Percentiles rank a stretch among this genome's conserved stretches.
These are phyloP conservation scores for Microbotryum violaceum DNA, from an alignment of 1,284 basidiomycete species.

Conservation along the genomic window DNA sequence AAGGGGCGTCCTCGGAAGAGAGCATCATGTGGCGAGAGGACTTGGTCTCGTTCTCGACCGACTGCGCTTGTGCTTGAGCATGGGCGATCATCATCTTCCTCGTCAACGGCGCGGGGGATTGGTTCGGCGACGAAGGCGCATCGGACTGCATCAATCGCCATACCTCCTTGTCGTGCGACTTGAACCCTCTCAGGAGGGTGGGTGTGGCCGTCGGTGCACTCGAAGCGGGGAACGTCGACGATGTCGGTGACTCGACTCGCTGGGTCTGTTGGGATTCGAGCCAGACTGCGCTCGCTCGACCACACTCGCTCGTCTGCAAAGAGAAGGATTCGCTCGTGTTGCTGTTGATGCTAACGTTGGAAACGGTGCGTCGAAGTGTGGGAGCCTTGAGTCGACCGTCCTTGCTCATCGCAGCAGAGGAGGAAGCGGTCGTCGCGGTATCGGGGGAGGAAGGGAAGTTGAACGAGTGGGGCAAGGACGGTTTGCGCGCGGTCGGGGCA, in stretches of 20 bases:
- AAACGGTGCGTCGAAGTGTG: conserved; percentile 3
- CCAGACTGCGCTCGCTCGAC: too few species aligned
- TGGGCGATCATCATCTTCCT: conserved; percentile 9
- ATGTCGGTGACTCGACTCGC: too few species aligned
- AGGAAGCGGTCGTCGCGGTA: not conserved
- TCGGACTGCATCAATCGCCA: conserved; percentile 27
- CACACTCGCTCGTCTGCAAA: too few species aligned
- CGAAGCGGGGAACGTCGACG: too few species aligned
- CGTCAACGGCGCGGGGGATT: conserved; percentile 15
- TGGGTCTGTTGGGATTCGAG: too few species aligned
- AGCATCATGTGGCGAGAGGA: not conserved
- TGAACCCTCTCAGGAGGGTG: conserved; percentile 1
- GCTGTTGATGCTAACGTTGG: conserved; percentile 4
- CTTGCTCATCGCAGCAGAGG: not conserved
- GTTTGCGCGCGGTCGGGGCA: conserved; percentile 29
- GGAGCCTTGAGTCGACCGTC: not conserved
- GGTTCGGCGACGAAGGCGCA: conserved; percentile 16
- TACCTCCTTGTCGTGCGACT: conserved; percentile 11
- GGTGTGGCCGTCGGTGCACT: too few species aligned
- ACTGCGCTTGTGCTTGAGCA: not conserved
- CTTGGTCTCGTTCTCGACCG: not conserved
- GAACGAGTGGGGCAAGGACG: conserved; percentile 26
- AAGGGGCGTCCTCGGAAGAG: not conserved
- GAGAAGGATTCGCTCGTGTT: too few species aligned
- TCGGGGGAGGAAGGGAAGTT: conserved; percentile 25